A percentile compares a stretch with the other conserved stretches of the same genome.
Conservation (phyloP, 2,329 filamentous ascomycete genomes). For the Sarocladiaceae sp. region DNA sequence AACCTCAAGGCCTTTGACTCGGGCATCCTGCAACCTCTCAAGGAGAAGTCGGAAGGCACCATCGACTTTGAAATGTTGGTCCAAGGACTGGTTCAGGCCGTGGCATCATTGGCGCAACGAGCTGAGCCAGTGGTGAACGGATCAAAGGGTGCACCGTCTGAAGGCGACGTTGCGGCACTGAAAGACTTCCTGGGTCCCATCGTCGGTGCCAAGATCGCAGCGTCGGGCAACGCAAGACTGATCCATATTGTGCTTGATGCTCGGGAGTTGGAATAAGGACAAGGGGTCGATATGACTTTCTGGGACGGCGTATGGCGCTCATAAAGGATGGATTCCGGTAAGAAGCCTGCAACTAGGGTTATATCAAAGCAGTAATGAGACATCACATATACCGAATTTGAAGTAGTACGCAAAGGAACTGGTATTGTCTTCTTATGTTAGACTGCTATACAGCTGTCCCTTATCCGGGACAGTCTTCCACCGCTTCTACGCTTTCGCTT, state of each 20-base stretch:
- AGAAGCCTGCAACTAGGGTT: neutral
- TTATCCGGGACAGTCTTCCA: neutral
- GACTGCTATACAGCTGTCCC: slow-evolving; percentile 7
- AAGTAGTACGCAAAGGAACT: slow-evolving; percentile 9
- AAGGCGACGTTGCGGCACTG: slow-evolving; percentile 37
- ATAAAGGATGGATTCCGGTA: slow-evolving; percentile 11
- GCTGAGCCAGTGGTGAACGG: slow-evolving; percentile 29
- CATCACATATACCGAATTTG: no score
- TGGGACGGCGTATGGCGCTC: slow-evolving; percentile 21
- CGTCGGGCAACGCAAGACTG: slow-evolving; percentile 39
- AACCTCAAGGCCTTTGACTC: slow-evolving; percentile 50
- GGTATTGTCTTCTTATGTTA: slow-evolving; percentile 8
- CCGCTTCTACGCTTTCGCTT: slow-evolving; percentile 4
- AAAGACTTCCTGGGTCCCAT: slow-evolving; percentile 50
- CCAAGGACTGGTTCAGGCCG: slow-evolving; percentile 48
- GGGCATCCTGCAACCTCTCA: slow-evolving; percentile 46
- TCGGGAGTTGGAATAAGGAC: slow-evolving; percentile 40
- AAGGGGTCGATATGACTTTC: neutral
- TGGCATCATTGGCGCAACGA: slow-evolving; percentile 36
- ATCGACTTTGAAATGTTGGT: slow-evolving; percentile 51
- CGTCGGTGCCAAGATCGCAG: slow-evolving; percentile 42
- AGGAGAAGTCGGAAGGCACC: slow-evolving; percentile 40
- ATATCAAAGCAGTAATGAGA: neutral
- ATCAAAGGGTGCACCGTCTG: slow-evolving; percentile 29
- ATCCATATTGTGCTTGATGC: slow-evolving; percentile 49